Evolutionary conservation across 352 stramenopile species (phyloP), one percentile per base, ranked within the genome.

Genomic region (Pythium pectinolyticum): DNA sequence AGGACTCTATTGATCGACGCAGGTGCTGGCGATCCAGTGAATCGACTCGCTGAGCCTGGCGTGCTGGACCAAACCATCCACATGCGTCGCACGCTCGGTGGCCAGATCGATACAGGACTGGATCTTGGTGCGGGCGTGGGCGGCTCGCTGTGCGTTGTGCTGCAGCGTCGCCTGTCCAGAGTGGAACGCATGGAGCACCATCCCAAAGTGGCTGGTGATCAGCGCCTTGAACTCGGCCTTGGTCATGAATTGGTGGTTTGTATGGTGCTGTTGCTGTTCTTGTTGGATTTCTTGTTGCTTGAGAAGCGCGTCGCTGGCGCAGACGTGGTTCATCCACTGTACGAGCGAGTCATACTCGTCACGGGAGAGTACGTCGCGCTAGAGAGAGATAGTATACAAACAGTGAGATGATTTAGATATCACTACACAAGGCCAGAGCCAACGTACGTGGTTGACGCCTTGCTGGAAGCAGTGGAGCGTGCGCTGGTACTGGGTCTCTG

Each of bases 281-380:
- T 55, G 15, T 15, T 51, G 30, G 22, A 25, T 34, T 25, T 48
- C 32, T 6, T 28, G 5, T 15, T 54, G n/a, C 12, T 41, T 41
- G 27, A 28, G n/a, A 30, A 30, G 40, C n/a, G n/a, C 40, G 25
- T 48, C 40, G 15, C 20, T 48, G 41, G 25, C 20, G 25, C 63
- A 70, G 7, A 52, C 48, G 17, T 56, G 22, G 43, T 58, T 60
- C 63, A 70, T 70, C 63, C 55, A 70, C 22, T 53, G 20, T 12
- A 70, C 34, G 20, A 70, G 5, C 2, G n/a, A 5, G 6, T 54
- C 40, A 34, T 62, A 70, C 31, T 70, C 63, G 20, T 51, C 40
- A 27, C n/a, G 41, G 1, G 56, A 50, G 7, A 70, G 17, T 41
- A n/a, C 20, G 2, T 9, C 15, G 11, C 55, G 64, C 15, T 53